Percentiles rank a stretch among this genome's conserved stretches.
These are phyloP conservation scores for Monilinia polystroma DNA, from an alignment of 2,329 filamentous ascomycete species.

Conservation along the genomic window DNA sequence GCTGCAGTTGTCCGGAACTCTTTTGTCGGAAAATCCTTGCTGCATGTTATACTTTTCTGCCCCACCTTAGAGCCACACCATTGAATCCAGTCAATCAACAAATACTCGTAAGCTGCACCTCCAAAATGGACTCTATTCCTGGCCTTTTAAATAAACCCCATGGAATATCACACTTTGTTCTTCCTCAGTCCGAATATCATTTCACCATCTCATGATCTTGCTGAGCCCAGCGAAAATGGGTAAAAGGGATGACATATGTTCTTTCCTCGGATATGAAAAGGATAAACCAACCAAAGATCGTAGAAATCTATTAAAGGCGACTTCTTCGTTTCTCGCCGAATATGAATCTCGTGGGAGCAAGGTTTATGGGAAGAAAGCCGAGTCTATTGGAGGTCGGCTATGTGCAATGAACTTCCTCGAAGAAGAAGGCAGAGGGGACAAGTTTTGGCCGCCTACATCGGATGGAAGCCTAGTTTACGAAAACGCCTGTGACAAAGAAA, in stretches of 20 bases:
- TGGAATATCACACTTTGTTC: not conserved
- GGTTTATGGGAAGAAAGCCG: conserved; percentile 11
- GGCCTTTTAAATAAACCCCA: conserved; percentile 6
- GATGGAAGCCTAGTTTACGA: conserved; percentile 21
- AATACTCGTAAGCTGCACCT: conserved; percentile 13
- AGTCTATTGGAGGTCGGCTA: conserved; percentile 20
- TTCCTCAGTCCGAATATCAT: not conserved
- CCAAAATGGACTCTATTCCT: conserved; percentile 1
- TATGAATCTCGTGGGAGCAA: conserved; percentile 21
- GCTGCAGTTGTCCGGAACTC: conserved; percentile 12
- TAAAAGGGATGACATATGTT: conserved; percentile 22
- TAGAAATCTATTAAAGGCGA: conserved; percentile 18
- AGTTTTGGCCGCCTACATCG: conserved; percentile 15
- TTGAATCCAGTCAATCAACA: conserved; percentile 14
- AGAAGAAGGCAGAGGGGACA: conserved; percentile 23
- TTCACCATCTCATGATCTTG: not conserved
- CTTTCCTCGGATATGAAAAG: conserved; percentile 25
- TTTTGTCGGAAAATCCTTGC: conserved; percentile 8
- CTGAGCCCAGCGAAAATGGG: conserved; percentile 2
- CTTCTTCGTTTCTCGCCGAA: conserved; percentile 17
- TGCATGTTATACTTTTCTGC: conserved; percentile 17
- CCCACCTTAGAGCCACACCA: conserved; percentile 15
- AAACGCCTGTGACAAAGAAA: conserved; percentile 9
- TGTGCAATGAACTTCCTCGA: conserved; percentile 24
- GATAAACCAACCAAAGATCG: conserved; percentile 18